phyloP scores from a whole-genome alignment of 1,284 basidiomycete species.

The Cutaneotrichosporon cavernicola region DNA sequence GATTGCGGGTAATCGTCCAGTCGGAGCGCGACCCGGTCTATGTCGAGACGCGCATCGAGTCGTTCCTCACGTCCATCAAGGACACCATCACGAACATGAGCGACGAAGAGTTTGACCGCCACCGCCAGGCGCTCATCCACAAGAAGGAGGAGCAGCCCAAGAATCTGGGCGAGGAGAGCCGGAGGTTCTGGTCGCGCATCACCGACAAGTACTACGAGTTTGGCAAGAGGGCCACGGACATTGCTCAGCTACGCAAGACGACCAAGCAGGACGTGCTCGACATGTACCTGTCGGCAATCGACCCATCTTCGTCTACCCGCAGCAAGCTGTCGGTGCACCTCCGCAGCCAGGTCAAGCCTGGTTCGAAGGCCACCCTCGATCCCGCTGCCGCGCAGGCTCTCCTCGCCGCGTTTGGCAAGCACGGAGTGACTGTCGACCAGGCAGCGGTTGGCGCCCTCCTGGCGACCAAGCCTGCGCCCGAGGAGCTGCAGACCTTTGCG shows the following conservation, averaged over 20 bases:
- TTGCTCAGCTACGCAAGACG: slow-evolving; percentile 62
- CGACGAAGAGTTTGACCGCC: slow-evolving; percentile 64
- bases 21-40: slow-evolving; percentile 81
- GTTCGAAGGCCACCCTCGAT: slow-evolving; percentile 59
- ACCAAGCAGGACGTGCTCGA: slow-evolving; percentile 75
- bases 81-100: slow-evolving; percentile 61
- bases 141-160: slow-evolving; percentile 72
- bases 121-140: slow-evolving; percentile 64
- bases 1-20: slow-evolving; percentile 86
- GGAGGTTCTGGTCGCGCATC: slow-evolving; percentile 68
- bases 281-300: slow-evolving; percentile 69
- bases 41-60: slow-evolving; percentile 83
- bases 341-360: slow-evolving; percentile 59
- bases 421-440: slow-evolving; percentile 60
- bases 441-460: slow-evolving; percentile 55
- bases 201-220: slow-evolving; percentile 76
- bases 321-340: slow-evolving; percentile 81
- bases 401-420: slow-evolving; percentile 59
- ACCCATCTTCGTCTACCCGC: slow-evolving; percentile 67
- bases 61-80: slow-evolving; percentile 74
- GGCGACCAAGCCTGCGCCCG: slow-evolving; percentile 57
- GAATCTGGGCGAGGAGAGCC: slow-evolving; percentile 66
- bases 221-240: slow-evolving; percentile 65
- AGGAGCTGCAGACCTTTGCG: slow-evolving; percentile 59
- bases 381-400: slow-evolving; percentile 66